Evolutionary conservation across 2,329 filamentous ascomycete genomes (phyloP).

Genomic region (Xylaria digitata): DNA sequence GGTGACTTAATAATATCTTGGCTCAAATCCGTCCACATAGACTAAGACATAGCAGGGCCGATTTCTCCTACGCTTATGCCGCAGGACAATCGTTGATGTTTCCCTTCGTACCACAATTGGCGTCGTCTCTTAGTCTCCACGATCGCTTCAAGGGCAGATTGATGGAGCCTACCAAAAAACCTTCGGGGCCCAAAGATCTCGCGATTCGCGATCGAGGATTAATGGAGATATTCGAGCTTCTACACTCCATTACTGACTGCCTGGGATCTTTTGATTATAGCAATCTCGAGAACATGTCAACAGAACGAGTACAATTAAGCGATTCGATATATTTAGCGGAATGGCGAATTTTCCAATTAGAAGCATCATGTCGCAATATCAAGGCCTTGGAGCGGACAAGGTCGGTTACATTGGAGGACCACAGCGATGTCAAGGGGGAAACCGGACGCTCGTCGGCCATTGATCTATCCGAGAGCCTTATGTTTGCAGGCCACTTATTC

Average conservation of each 20-base stretch:
- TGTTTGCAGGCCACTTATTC: conserved; percentile 49
- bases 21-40: conserved; percentile 4
- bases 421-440: conserved; percentile 28
- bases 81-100: conserved; percentile 47
- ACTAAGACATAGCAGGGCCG: conserved; percentile 46
- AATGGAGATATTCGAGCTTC: conserved; percentile 47
- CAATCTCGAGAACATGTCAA: conserved; percentile 46
- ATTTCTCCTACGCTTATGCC: conserved; percentile 51
- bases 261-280: conserved; percentile 50
- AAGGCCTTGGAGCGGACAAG: conserved; percentile 34
- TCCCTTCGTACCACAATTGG: conserved; percentile 48
- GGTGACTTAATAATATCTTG: background rate
- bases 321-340: conserved; percentile 50
- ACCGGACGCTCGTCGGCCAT: conserved; percentile 31
- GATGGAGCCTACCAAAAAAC: conserved; percentile 38
- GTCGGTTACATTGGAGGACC: conserved; percentile 35
- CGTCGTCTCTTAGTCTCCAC: conserved; percentile 46
- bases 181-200: conserved; percentile 38
- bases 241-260: conserved; percentile 48
- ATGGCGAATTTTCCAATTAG: conserved; percentile 49
- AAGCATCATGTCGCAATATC: conserved; percentile 42
- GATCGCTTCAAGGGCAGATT: conserved; percentile 47
- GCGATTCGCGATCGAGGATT: conserved; percentile 45
- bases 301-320: conserved; percentile 48
- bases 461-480: conserved; percentile 48